A percentile compares a stretch with the other conserved stretches of the same genome.
phyloP scores from a whole-genome alignment of 805 yeast species.

The Yarrowia sp. region DNA sequence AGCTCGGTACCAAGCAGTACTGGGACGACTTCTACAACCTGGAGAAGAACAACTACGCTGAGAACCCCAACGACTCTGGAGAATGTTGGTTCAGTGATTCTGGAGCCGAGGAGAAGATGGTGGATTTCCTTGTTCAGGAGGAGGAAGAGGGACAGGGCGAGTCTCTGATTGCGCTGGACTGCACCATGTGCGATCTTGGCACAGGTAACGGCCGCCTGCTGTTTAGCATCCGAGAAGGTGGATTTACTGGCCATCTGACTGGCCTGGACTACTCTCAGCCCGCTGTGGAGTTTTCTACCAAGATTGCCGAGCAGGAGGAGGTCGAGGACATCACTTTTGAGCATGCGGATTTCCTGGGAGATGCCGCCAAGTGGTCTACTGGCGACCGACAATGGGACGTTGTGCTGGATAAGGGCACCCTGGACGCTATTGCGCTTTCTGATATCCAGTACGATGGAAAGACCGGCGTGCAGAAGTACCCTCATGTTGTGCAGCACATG shows the following conservation, averaged over 20 bases:
- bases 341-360: conserved; percentile 65
- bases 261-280: conserved; percentile 87
- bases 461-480: conserved; percentile 45
- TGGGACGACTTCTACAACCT: conserved; percentile 85
- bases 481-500: conserved; percentile 54
- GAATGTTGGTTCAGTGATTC: conserved; percentile 96
- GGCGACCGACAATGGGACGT: conserved; percentile 56
- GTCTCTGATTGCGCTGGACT: neutral
- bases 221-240: conserved; percentile 65
- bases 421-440: conserved; percentile 93
- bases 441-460: conserved; percentile 50
- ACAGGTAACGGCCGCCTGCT: conserved; percentile 95
- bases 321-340: conserved; percentile 48
- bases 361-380: conserved; percentile 40
- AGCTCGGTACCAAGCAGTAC: conserved; percentile 30
- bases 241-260: conserved; percentile 53
- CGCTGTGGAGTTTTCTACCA: conserved; percentile 72
- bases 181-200: conserved; percentile 73
- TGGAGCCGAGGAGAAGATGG: conserved; percentile 85
- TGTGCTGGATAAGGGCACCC: conserved; percentile 88
- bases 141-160: conserved; percentile 34
- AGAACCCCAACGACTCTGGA: conserved; percentile 82
- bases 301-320: conserved; percentile 46
- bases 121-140: conserved; percentile 63
- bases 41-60: conserved; percentile 68